Evolutionary conservation across 257 asterid genomes (phyloP).

Genomic region (Vinca minor): DNA sequence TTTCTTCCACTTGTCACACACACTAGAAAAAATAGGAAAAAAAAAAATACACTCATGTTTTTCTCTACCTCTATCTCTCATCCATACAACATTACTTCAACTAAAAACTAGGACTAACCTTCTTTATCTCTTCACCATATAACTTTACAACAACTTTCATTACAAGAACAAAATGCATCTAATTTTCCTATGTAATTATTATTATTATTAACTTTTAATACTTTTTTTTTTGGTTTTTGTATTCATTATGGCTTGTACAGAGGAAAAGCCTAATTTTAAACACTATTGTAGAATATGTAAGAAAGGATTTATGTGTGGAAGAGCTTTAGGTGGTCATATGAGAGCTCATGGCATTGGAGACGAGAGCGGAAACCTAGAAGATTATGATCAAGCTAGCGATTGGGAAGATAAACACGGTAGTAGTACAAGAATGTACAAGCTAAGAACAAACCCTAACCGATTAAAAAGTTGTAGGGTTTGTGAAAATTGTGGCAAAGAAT

Average conservation of each 20-base stretch:
- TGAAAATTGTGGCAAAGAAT: slow-evolving; percentile 88
- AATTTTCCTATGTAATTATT: background rate
- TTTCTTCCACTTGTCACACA: slow-evolving; percentile 62
- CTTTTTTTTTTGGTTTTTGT: background rate
- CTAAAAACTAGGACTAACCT: slow-evolving; percentile 59
- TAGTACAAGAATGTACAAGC: slow-evolving; percentile 50
- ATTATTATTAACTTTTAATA: no score
- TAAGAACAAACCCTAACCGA: slow-evolving; percentile 82
- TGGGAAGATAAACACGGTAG: slow-evolving; percentile 63
- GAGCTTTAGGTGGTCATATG: slow-evolving; percentile 96
- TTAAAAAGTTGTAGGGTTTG: slow-evolving; percentile 61
- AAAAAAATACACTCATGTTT: slow-evolving; percentile 39
- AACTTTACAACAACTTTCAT: slow-evolving; percentile 44
- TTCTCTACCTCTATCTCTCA: slow-evolving; percentile 27
- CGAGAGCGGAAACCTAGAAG: slow-evolving; percentile 43
- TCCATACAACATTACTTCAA: slow-evolving; percentile 40
- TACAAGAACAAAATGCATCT: slow-evolving; percentile 32
- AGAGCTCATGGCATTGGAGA: slow-evolving; percentile 89
- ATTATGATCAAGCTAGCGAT: slow-evolving; percentile 53
- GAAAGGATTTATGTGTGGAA: slow-evolving; percentile 90
- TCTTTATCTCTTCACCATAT: slow-evolving; percentile 33
- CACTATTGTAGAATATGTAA: slow-evolving; percentile 85
- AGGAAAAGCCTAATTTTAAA: slow-evolving; percentile 51
- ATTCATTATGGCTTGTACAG: slow-evolving; percentile 33
- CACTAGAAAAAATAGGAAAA: no score